Evolutionary conservation across 2,329 filamentous ascomycete genomes (phyloP).

Genomic region (Hypoxylon sp.): DNA sequence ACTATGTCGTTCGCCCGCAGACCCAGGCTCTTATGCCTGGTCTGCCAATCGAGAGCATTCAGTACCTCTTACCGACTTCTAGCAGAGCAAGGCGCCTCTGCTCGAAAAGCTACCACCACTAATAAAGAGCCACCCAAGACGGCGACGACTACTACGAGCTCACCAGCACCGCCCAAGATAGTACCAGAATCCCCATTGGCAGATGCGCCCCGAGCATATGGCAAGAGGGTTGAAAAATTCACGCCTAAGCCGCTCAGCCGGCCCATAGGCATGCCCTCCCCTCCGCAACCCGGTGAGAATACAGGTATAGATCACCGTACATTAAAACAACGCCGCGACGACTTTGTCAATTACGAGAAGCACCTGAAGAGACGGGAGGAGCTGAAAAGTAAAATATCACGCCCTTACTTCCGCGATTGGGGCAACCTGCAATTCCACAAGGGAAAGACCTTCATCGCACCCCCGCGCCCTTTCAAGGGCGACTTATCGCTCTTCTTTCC

Average conservation of each 20-base stretch:
- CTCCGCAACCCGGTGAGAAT: constrained; percentile 85
- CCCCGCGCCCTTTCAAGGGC: constrained; percentile 84
- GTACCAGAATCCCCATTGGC: constrained; percentile 63
- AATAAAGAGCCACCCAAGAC: constrained; percentile 18
- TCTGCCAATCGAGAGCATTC: constrained; percentile 68
- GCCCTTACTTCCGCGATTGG: constrained; percentile 98
- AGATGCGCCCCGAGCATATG: constrained; percentile 72
- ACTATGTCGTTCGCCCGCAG: constrained; percentile 50
- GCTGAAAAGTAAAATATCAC: constrained; percentile 83
- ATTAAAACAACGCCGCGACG: constrained; percentile 77
- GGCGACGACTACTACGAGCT: constrained; percentile 34
- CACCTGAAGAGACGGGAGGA: constrained; percentile 82
- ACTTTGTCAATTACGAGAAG: constrained; percentile 88
- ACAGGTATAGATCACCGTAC: constrained; percentile 79
- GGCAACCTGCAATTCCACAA: constrained; percentile 84
- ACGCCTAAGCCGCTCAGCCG: constrained; percentile 73
- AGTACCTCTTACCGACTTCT: constrained; percentile 60
- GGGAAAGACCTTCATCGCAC: constrained; percentile 92
- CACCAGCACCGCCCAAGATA: constrained; percentile 40
- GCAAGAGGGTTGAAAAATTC: constrained; percentile 68
- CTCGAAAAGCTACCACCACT: constrained; percentile 30
- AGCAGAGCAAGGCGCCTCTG: constrained; percentile 50
- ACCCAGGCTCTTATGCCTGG: constrained; percentile 60
- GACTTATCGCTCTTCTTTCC: constrained; percentile 93
- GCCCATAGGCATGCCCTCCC: constrained; percentile 84